Percentiles rank a stretch among this genome's conserved stretches.
Conservation (phyloP, 2,329 filamentous ascomycete species). For the Fusarium armeniacum region DNA sequence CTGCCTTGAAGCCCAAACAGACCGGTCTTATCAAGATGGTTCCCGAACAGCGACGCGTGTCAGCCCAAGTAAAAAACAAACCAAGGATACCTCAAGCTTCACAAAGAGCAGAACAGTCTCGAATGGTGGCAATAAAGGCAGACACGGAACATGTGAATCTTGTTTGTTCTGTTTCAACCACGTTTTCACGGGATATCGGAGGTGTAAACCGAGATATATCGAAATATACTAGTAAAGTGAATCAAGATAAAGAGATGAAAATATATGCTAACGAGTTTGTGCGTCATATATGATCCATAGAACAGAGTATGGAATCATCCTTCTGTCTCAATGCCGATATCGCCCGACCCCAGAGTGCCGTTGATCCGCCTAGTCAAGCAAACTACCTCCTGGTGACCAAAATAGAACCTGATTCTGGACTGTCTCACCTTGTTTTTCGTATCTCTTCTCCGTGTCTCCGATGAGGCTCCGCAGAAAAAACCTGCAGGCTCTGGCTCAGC, state of each 20-base stretch:
- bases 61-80: neutral
- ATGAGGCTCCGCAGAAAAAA: conserved; percentile 21
- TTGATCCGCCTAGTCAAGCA: neutral
- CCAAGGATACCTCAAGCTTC: neutral
- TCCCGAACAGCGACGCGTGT: neutral
- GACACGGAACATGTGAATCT: neutral
- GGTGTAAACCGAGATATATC: neutral
- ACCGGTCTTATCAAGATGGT: neutral
- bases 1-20: neutral
- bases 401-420: neutral
- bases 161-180: neutral
- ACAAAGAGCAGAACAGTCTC: neutral
- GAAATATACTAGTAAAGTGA: neutral
- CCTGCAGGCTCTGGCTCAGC: neutral
- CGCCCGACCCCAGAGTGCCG: conserved; percentile 3
- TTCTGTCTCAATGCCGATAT: conserved; percentile 8
- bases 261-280: neutral
- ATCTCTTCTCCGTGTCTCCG: conserved; percentile 8
- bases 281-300: conserved; percentile 1
- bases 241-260: neutral
- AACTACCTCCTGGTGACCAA: neutral
- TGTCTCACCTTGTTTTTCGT: conserved; percentile 18
- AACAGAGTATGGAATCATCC: neutral
- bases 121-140: neutral
- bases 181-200: neutral